phyloP scores from a whole-genome alignment of 306 rosid genomes.

The Rosa chinensis region DNA sequence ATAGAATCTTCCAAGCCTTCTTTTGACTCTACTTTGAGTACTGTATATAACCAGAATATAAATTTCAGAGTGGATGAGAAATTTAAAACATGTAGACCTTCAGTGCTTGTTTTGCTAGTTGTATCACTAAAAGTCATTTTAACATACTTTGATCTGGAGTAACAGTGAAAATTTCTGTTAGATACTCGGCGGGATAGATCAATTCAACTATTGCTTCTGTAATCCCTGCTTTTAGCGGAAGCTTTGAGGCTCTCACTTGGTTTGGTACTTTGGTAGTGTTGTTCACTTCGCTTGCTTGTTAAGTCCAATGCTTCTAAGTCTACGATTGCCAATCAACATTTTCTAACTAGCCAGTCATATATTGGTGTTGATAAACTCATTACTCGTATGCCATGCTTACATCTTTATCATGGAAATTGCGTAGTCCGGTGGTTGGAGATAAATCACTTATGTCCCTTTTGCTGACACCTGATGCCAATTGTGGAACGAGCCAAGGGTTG shows the following conservation, averaged over 20 bases:
- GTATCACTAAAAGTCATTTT: background rate
- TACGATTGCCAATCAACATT: too few species aligned
- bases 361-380: background rate
- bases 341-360: too few species aligned
- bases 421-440: background rate
- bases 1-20: background rate
- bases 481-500: background rate
- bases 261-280: too few species aligned
- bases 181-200: too few species aligned
- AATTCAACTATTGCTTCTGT: too few species aligned
- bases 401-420: background rate
- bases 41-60: background rate
- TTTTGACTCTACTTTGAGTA: background rate
- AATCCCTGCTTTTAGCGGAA: too few species aligned
- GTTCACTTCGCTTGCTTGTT: too few species aligned
- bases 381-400: too few species aligned
- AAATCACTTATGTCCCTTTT: background rate
- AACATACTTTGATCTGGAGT: background rate
- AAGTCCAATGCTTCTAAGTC: too few species aligned
- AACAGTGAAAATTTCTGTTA: too few species aligned
- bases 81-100: background rate
- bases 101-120: background rate
- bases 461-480: background rate
- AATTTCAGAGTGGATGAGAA: background rate
- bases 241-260: too few species aligned